Percentiles rank a stretch among this genome's conserved stretches.
phyloP scores from a whole-genome alignment of 2,329 filamentous ascomycete species.

The Bimuria novae-zelandiae region DNA sequence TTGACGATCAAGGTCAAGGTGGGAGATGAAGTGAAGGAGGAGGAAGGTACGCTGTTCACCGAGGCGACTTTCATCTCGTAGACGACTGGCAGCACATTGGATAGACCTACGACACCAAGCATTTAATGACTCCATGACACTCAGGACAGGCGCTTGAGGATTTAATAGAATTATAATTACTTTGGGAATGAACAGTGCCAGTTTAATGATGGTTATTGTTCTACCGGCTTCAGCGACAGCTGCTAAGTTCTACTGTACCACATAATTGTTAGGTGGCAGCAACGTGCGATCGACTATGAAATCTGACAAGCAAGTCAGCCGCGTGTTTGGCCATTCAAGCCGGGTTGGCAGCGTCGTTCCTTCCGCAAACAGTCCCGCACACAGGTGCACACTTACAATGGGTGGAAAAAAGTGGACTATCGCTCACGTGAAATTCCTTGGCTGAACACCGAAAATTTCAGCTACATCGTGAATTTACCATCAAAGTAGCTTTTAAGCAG shows the following conservation, averaged over 20 bases:
- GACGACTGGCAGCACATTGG: conserved; percentile 19
- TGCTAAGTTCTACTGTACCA: too few relatives aligned
- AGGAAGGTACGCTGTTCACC: conserved; percentile 78
- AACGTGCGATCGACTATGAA: too few relatives aligned
- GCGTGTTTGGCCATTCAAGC: background rate
- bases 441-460: too few relatives aligned
- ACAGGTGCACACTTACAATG: too few relatives aligned
- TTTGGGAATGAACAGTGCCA: background rate
- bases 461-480: too few relatives aligned
- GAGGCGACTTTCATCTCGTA: conserved; percentile 96
- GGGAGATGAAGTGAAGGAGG: conserved; percentile 75
- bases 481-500: too few relatives aligned
- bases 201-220: too few relatives aligned
- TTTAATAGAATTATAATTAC: conserved; percentile 33
- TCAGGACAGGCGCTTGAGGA: conserved; percentile 42
- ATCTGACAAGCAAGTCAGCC: too few relatives aligned
- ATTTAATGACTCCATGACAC: conserved; percentile 33
- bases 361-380: background rate
- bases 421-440: too few relatives aligned
- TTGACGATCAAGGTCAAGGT: conserved; percentile 82
- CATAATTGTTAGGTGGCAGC: too few relatives aligned
- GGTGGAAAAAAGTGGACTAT: too few relatives aligned
- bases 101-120: conserved; percentile 29
- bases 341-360: background rate
- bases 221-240: too few relatives aligned